Conservation (phyloP, 345 rosid species). For the Gossypium ekmanianum region DNA sequence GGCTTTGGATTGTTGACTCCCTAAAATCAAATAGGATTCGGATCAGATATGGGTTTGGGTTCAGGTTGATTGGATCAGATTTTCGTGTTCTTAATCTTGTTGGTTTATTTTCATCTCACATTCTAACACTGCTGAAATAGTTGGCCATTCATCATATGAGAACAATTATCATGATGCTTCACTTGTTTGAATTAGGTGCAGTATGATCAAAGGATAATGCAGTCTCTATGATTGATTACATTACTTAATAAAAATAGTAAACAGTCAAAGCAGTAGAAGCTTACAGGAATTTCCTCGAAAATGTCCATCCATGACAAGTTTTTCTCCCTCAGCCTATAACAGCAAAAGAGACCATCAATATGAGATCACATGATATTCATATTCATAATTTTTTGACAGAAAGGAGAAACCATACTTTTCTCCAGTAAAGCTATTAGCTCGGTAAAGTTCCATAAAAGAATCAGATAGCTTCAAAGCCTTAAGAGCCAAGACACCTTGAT, state of each 20-base stretch:
- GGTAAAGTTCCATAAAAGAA: slow-evolving; percentile 90
- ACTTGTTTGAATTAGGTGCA: neutral
- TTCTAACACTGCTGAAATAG: neutral
- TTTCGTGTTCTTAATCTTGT: neutral
- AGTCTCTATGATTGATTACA: neutral
- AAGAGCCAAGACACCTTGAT: slow-evolving; percentile 84
- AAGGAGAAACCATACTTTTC: slow-evolving; percentile 63
- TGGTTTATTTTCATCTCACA: neutral
- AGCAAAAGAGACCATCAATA: slow-evolving; percentile 5
- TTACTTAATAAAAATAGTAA: neutral
- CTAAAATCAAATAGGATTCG: too few species aligned
- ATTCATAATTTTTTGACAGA: neutral
- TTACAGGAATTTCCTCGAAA: slow-evolving; percentile 98
- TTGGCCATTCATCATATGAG: neutral
- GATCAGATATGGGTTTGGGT: too few species aligned
- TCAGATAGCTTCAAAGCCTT: slow-evolving; percentile 98
- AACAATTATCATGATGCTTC: neutral
- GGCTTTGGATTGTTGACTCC: too few species aligned
- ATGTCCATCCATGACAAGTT: slow-evolving; percentile 99
- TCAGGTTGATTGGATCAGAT: too few species aligned
- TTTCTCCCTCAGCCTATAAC: slow-evolving; percentile 87
- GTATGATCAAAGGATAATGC: neutral
- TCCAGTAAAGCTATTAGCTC: slow-evolving; percentile 76
- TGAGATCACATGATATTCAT: slow-evolving; percentile 9
- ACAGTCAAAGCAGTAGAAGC: slow-evolving; percentile 22